A percentile compares a stretch with the other conserved stretches of the same genome.
These are phyloP conservation scores for Stephania cephalantha DNA, from an alignment of 164 flowering plant genomes.

Conservation along the genomic window DNA sequence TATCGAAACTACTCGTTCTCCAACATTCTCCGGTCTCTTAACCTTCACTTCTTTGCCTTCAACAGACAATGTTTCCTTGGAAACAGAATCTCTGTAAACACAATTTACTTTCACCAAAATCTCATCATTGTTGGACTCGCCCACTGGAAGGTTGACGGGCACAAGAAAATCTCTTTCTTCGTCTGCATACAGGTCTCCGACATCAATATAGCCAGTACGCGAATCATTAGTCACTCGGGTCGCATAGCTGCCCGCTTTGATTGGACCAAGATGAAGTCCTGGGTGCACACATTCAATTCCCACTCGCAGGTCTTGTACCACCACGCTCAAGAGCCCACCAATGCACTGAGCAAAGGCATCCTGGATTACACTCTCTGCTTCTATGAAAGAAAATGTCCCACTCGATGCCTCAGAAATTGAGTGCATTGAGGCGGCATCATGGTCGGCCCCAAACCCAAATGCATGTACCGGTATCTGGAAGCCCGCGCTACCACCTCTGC, in stretches of 20 bases:
- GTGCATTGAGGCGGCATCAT: conserved; percentile 88
- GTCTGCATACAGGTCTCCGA: conserved; percentile 90
- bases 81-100: conserved; percentile 52
- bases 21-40: conserved; percentile 40
- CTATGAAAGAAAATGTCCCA: conserved; percentile 97
- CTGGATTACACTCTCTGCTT: conserved; percentile 77
- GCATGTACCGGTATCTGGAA: conserved; percentile 76
- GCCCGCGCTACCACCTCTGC: conserved; percentile 25
- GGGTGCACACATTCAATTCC: conserved; percentile 51
- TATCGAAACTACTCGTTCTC: conserved; percentile 37
- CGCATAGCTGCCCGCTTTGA: conserved; percentile 78
- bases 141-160: conserved; percentile 49
- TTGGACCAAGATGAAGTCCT: conserved; percentile 31
- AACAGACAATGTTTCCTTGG: conserved; percentile 33
- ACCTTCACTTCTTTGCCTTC: conserved; percentile 43
- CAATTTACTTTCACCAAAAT: conserved; percentile 56
- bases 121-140: conserved; percentile 25
- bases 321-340: conserved; percentile 91
- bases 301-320: conserved; percentile 61
- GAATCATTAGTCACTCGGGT: conserved; percentile 29
- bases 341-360: conserved; percentile 99
- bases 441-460: conserved; percentile 92
- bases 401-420: conserved; percentile 81
- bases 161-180: conserved; percentile 87
- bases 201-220: conserved; percentile 43